Evolutionary conservation across 2,329 filamentous ascomycete species (phyloP).

Genomic region (Pseudogymnoascus destructans): DNA sequence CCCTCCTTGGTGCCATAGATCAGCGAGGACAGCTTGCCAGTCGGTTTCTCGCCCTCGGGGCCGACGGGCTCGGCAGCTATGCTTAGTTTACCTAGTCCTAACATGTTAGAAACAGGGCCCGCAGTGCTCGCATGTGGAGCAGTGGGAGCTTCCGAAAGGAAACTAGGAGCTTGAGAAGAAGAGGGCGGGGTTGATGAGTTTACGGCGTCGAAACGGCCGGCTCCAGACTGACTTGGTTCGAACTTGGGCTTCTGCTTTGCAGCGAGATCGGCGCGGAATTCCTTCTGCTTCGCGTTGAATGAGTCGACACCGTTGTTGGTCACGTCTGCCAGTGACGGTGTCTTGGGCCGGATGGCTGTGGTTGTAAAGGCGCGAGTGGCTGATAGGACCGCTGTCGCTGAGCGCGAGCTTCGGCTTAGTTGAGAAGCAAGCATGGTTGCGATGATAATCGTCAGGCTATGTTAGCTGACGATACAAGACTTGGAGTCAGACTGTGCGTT

Average conservation of each 20-base stretch:
- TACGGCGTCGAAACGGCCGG: conserved; percentile 32
- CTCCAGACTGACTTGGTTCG: conserved; percentile 65
- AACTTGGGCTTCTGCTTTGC: conserved; percentile 64
- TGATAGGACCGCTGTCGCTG: neutral
- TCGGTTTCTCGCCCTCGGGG: conserved; percentile 50
- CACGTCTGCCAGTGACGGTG: conserved; percentile 80
- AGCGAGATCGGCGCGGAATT: conserved; percentile 72
- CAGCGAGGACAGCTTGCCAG: conserved; percentile 65
- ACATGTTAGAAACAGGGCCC: conserved; percentile 26
- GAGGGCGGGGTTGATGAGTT: conserved; percentile 29
- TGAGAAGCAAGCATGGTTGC: conserved; percentile 23
- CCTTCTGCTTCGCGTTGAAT: conserved; percentile 74
- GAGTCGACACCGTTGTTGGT: conserved; percentile 54
- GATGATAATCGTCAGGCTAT: conserved; percentile 15
- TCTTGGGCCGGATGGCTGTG: conserved; percentile 32
- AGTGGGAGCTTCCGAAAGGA: conserved; percentile 27
- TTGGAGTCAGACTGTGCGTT: neutral
- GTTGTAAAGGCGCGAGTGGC: conserved; percentile 38
- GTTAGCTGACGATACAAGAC: conserved; percentile 1
- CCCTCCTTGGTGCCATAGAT: conserved; percentile 97
- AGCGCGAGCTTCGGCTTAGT: conserved; percentile 18
- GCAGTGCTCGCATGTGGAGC: conserved; percentile 34
- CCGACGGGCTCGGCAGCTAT: conserved; percentile 44
- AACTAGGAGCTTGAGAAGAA: conserved; percentile 29
- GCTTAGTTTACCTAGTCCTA: conserved; percentile 49